Evolutionary conservation across 2,329 filamentous ascomycete species (phyloP).

Genomic region (Neobulgaria alba): DNA sequence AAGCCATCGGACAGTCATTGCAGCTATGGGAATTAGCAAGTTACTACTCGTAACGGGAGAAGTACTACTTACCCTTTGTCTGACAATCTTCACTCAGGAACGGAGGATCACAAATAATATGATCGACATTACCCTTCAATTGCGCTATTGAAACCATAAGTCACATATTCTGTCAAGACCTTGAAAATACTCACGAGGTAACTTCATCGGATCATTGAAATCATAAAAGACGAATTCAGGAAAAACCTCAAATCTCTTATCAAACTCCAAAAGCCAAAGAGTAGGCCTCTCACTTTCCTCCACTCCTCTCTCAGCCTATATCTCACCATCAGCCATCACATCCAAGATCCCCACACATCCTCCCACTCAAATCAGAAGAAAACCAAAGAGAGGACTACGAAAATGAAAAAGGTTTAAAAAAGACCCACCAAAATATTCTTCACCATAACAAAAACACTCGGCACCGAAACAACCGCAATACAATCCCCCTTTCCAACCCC

Average conservation of each 20-base stretch:
- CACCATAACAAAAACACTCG: conserved; percentile 68
- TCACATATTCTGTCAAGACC: background rate
- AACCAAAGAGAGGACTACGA: background rate
- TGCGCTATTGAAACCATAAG: conserved; percentile 29
- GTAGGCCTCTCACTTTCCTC: conserved; percentile 39
- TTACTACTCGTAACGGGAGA: too few relatives aligned
- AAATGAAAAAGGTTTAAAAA: background rate
- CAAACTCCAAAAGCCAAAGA: conserved; percentile 63
- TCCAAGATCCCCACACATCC: background rate
- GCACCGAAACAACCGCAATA: conserved; percentile 65
- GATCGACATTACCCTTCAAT: conserved; percentile 57
- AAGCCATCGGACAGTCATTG: conserved; percentile 68
- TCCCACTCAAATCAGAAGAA: background rate
- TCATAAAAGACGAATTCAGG: conserved; percentile 69
- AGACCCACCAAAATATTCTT: conserved; percentile 57
- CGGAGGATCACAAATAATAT: conserved; percentile 68
- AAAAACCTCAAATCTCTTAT: conserved; percentile 65
- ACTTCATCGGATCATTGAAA: conserved; percentile 57
- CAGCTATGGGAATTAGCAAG: conserved; percentile 38
- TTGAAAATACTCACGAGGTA: conserved; percentile 41
- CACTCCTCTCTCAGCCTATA: conserved; percentile 1
- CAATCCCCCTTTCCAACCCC: conserved; percentile 41
- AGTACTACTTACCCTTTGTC: conserved; percentile 59
- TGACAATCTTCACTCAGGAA: conserved; percentile 76
- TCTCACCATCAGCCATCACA: conserved; percentile 2